These are phyloP conservation scores for Ceratonia siliqua DNA, from an alignment of 306 rosid species.

Conservation along the genomic window DNA sequence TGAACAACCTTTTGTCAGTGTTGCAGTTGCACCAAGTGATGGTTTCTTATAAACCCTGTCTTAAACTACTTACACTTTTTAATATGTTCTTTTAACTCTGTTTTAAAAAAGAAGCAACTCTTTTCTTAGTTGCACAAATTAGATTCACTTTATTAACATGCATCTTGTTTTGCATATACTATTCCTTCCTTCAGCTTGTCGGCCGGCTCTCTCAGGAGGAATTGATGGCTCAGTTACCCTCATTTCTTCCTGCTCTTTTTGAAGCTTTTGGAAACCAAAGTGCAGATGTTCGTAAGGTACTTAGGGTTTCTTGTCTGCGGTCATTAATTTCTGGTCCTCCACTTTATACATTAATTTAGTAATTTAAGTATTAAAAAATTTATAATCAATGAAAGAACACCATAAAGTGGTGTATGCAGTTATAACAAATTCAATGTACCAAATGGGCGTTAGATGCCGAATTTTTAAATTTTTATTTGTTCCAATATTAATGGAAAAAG, in stretches of 20 bases:
- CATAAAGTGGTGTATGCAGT: conserved; percentile 10
- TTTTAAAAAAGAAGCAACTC: conserved; percentile 2
- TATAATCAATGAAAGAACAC: neutral
- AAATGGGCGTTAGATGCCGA: conserved; percentile 17
- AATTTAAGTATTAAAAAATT: neutral
- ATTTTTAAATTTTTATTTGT: conserved; percentile 15
- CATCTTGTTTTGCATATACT: conserved; percentile 1
- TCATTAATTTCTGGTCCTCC: conserved; percentile 14
- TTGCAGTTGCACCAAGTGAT: neutral
- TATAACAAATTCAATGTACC: conserved; percentile 7
- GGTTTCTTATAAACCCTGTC: neutral
- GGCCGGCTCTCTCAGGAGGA: conserved; percentile 91
- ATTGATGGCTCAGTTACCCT: conserved; percentile 82
- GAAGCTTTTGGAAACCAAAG: conserved; percentile 97
- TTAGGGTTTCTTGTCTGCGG: neutral
- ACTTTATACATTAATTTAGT: conserved; percentile 11
- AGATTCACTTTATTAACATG: conserved; percentile 8
- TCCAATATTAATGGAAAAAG: neutral
- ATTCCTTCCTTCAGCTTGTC: conserved; percentile 69
- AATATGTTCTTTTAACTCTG: neutral
- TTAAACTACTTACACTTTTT: neutral
- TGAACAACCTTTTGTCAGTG: neutral
- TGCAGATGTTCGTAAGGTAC: conserved; percentile 99
- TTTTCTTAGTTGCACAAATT: neutral
- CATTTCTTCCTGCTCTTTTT: conserved; percentile 91